phyloP scores from a whole-genome alignment of 2,329 filamentous ascomycete species.

The Hypoxylon sp. region DNA sequence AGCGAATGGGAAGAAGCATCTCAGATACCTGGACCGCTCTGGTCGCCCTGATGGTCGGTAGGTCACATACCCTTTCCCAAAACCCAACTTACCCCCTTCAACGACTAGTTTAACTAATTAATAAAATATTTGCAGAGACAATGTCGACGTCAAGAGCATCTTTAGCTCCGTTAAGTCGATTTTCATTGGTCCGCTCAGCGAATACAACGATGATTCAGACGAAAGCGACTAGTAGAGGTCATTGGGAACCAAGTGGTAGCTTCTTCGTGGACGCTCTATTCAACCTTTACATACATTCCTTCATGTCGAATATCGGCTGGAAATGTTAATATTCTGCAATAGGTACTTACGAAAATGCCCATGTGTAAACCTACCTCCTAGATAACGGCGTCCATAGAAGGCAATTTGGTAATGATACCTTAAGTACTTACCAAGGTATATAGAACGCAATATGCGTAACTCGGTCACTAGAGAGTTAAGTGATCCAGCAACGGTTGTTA shows the following conservation, averaged over 20 bases:
- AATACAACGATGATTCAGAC: constrained; percentile 19
- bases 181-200: constrained; percentile 29
- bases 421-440: not conserved
- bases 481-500: not conserved
- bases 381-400: not conserved
- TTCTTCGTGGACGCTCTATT: not conserved
- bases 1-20: constrained; percentile 26
- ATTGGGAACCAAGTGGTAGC: not conserved
- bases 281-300: not conserved
- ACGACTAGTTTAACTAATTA: not conserved
- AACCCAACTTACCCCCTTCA: not conserved
- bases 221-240: constrained; percentile 8
- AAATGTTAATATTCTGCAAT: not conserved
- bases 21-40: constrained; percentile 26
- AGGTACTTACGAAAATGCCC: not conserved
- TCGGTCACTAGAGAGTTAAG: not conserved
- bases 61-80: not conserved
- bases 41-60: constrained; percentile 8
- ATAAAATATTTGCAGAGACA: constrained; percentile 21
- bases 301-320: not conserved
- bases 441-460: not conserved
- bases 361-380: constrained; percentile 1
- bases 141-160: constrained; percentile 40
- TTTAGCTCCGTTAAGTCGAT: constrained; percentile 29
- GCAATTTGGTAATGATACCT: not conserved